Conservation (phyloP, 352 stramenopile genomes). For the Pythium dissotocum region DNA sequence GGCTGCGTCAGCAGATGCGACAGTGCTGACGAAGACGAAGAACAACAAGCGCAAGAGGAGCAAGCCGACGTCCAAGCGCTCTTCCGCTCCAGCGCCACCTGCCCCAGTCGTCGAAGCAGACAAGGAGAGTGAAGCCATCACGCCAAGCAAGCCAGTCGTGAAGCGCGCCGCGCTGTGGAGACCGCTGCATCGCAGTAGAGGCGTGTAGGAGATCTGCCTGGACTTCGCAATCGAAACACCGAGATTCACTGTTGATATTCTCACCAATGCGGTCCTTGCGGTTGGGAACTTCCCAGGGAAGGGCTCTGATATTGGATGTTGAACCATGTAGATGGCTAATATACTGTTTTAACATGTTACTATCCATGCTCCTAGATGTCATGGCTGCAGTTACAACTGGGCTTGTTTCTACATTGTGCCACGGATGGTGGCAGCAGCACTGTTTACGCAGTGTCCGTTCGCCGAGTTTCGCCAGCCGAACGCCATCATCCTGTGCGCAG, state of each 20-base stretch:
- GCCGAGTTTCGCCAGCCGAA: background rate
- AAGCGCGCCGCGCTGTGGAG: conserved; percentile 24
- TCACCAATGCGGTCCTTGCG: too few species aligned
- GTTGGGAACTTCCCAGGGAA: too few species aligned
- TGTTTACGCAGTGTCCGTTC: background rate
- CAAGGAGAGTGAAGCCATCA: background rate
- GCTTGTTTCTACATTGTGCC: background rate
- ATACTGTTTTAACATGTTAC: background rate
- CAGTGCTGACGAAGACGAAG: background rate
- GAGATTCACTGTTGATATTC: too few species aligned
- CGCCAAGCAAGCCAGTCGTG: background rate
- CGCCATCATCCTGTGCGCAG: conserved; percentile 1
- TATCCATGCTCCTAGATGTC: background rate
- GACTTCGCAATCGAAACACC: too few species aligned
- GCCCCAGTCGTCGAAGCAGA: background rate
- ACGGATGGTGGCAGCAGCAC: background rate
- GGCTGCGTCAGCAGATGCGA: background rate
- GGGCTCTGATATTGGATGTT: too few species aligned
- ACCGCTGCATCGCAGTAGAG: conserved; percentile 28
- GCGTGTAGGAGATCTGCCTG: too few species aligned
- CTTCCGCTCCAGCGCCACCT: background rate
- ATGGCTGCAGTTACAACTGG: background rate
- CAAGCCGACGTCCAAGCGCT: conserved; percentile 3
- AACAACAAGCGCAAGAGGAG: conserved; percentile 23
- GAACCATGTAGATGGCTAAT: too few species aligned